Base-by-base conservation (phyloP, 495 filamentous ascomycete species). In the Lasiosphaeria ovina region DNA sequence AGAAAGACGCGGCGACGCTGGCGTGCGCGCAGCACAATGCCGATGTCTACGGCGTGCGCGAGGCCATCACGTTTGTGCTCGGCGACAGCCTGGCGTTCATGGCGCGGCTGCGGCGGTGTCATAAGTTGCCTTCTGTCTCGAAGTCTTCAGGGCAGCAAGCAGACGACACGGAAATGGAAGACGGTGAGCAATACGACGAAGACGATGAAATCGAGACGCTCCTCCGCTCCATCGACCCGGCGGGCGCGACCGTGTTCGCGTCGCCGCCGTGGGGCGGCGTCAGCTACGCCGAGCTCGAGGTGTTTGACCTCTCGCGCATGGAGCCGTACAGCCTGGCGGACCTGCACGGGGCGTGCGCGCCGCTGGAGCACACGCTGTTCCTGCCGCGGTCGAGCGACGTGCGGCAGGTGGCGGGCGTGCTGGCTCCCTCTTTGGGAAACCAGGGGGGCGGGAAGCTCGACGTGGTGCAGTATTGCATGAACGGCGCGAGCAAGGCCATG, bases 201-300 rank as follows among this genome's bases (percentile, higher is more conserved):
- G 24, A 24, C 24, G 24, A 24, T 24, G 24, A 24, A 24, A 2
- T 24, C 24, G 24, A 24, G 24, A 24, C 24, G 24, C 24, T 24
- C 2, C 24, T 24, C 0, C 24, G 24, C 2, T 24, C 24, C 11
- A 56, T 76, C 34, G 69, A 77, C 55, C 35, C 64, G 0, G 44
- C 55, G 0, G 53, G 61, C 1, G 87, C 87, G 38, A 81, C 89
- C 10, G 68, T 97, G 2, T 98, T 98, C 76, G 89, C 88, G 6
- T 96, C 91, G 64, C 94, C 94, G 38, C 94, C 94, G 0, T 98
- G 94, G 94, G 94, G 94, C 60, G 94, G 94, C 2, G 90, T 91
- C 4, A 85, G 83, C 40, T 98, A 98, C 70, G 80, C 81, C 31
- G 85, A 82, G 6, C 86, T 90, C 56, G 74, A 86, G 14, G 81